Evolutionary conservation across 1,284 basidiomycete genomes (phyloP).

Genomic region (Cryptococcus deneoformans): DNA sequence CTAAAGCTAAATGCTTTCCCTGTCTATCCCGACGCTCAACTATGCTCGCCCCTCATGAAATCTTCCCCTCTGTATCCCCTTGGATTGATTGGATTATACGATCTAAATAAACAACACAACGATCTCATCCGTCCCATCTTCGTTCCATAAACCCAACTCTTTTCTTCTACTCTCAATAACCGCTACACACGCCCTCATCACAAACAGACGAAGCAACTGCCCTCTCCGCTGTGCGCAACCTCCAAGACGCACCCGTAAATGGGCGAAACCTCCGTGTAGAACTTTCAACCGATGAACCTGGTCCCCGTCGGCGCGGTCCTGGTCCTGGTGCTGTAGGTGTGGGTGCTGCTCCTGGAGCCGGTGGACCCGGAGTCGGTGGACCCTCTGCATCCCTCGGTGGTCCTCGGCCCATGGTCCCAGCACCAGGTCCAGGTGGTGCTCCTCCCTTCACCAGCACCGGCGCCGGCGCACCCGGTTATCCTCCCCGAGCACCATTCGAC

Average conservation of each 20-base stretch:
- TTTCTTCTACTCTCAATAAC: not conserved
- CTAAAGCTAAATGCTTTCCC: not conserved
- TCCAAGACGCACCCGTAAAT: constrained; percentile 76
- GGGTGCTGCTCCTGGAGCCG: not conserved
- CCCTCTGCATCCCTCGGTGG: not conserved
- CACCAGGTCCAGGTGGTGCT: not conserved
- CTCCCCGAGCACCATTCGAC: constrained; percentile 1
- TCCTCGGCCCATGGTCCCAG: not conserved
- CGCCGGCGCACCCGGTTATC: constrained; percentile 1
- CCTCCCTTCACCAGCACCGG: not conserved
- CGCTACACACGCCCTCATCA: constrained; percentile 1
- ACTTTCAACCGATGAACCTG: constrained; percentile 56
- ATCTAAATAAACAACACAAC: no score
- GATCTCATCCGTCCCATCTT: not conserved
- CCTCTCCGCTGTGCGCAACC: constrained; percentile 76
- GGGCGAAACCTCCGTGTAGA: constrained; percentile 82
- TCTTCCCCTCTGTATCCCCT: not conserved
- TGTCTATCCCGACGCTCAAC: not conserved
- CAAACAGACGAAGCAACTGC: constrained; percentile 85
- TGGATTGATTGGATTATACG: no score
- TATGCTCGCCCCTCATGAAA: not conserved
- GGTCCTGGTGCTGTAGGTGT: not conserved
- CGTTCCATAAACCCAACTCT: not conserved
- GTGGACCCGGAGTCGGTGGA: constrained; percentile 19
- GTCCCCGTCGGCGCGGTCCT: constrained; percentile 30